Evolutionary conservation across 306 rosid species (phyloP), one percentile per base, ranked within the genome.

Genomic region (Gastrolobium bilobum): DNA sequence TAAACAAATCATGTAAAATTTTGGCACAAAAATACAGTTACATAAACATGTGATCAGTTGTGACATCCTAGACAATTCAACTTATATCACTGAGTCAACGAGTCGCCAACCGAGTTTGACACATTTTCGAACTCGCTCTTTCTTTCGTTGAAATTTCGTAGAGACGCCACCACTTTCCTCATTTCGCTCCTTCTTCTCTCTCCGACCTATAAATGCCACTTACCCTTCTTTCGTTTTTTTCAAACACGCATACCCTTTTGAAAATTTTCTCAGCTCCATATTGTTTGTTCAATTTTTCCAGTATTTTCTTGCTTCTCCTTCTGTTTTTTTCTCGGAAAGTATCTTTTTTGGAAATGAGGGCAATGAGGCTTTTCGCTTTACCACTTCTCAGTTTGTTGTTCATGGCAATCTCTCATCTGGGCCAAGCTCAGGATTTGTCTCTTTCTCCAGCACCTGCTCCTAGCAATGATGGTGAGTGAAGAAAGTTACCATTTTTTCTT

Each of bases 101-200:
- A 74, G 87, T 83, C 77, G 86, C 87, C 86, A 15, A 66, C 57
- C 68, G 83, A 61, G 84, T 86, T 75, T 50, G 61, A 63, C 86
- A 81, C 86, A 79, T 72, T 4, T 70, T 15, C 34, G 9, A 79
- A 56, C 79, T 38, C 65, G 13, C 47, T 11, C n/a, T 1, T 3
- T 14, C 26, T 39, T 57, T 84, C 86, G 37, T 46, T 56, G 91
- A 89, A 85, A 40, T 70, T 82, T 63, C 86, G n/a, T 10, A 11
- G 1, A 57, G 75, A 64, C 62, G 76, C 56, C 60, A 3, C 31
- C 57, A 8, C 39, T 10, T 46, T 77, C 56, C 78, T 6, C 10
- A 6, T 48, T 42, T 71, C 4, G 6, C 40, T 43, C 10, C 7
- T 43, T 4, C 14, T 3, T 10, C 15, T 33, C 20, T 14, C 43